These are phyloP conservation scores for Hyphopichia burtonii DNA, from an alignment of 1,139 yeast species.

Conservation along the genomic window DNA sequence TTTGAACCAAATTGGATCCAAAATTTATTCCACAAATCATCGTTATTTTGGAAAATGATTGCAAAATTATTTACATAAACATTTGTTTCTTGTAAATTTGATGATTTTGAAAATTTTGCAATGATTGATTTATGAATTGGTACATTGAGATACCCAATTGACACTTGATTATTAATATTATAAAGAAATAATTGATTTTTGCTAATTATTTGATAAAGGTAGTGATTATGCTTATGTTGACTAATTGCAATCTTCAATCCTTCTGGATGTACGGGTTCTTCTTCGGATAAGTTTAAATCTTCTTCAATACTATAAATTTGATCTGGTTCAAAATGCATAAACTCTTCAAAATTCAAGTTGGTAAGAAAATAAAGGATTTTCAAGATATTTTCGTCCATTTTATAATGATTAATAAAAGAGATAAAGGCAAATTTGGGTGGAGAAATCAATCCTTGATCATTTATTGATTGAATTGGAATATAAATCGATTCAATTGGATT, in stretches of 20 bases:
- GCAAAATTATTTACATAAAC: conserved; percentile 58
- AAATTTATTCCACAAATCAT: conserved; percentile 36
- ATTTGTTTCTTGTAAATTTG: conserved; percentile 57
- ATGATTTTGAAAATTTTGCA: conserved; percentile 16
- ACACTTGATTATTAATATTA: not conserved
- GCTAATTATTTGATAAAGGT: conserved; percentile 16
- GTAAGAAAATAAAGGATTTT: conserved; percentile 32
- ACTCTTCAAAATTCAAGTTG: conserved; percentile 24
- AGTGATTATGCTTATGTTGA: conserved; percentile 41
- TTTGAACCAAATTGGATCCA: conserved; percentile 40
- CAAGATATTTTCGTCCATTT: conserved; percentile 25
- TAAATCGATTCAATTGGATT: conserved; percentile 44
- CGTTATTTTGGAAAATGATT: conserved; percentile 38
- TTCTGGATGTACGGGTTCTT: not conserved
- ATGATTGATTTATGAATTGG: conserved; percentile 8
- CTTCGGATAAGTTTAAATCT: not conserved
- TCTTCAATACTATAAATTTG: conserved; percentile 21
- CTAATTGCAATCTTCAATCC: conserved; percentile 31
- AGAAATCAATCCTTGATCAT: conserved; percentile 16
- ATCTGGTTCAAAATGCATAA: conserved; percentile 16
- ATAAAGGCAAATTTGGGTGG: conserved; percentile 31
- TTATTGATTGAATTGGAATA: conserved; percentile 32
- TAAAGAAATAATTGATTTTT: conserved; percentile 6
- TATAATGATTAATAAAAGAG: conserved; percentile 15
- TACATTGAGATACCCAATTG: conserved; percentile 8